These are phyloP conservation scores for Cytospora piceicola DNA, from an alignment of 2,329 filamentous ascomycete genomes.

Conservation along the genomic window DNA sequence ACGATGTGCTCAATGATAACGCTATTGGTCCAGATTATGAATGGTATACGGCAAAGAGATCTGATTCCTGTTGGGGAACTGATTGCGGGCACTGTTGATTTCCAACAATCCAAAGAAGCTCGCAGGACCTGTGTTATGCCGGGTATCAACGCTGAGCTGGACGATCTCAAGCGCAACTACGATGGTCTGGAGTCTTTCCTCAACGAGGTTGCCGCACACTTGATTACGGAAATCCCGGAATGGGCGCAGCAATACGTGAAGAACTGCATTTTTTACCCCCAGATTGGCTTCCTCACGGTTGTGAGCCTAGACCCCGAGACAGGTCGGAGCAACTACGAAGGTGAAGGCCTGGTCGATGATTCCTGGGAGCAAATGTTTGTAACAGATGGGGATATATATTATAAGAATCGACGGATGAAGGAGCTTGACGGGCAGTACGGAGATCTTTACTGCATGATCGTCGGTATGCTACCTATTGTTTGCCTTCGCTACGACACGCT, in stretches of 20 bases:
- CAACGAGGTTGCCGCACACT: conserved; percentile 65
- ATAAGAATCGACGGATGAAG: conserved; percentile 81
- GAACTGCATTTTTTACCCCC: conserved; percentile 88
- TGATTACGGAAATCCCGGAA: conserved; percentile 66
- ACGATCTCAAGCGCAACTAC: conserved; percentile 76
- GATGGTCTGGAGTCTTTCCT: conserved; percentile 78
- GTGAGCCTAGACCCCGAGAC: conserved; percentile 65
- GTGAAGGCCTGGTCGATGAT: conserved; percentile 57
- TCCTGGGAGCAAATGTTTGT: conserved; percentile 80
- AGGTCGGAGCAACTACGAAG: conserved; percentile 65
- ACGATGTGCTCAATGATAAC: conserved; percentile 16
- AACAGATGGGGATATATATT: conserved; percentile 74
- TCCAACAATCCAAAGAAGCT: conserved; percentile 73
- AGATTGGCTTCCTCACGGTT: conserved; percentile 86
- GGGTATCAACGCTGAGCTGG: conserved; percentile 74
- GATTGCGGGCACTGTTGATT: conserved; percentile 78
- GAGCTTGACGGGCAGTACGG: conserved; percentile 82
- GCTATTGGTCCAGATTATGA: conserved; percentile 52
- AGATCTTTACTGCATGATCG: conserved; percentile 83
- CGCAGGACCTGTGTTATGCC: conserved; percentile 72
- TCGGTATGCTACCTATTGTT: conserved; percentile 58
- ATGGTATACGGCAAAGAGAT: conserved; percentile 60
- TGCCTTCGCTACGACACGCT: not conserved
- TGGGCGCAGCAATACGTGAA: conserved; percentile 57
- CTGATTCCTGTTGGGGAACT: conserved; percentile 70